Base-by-base conservation (phyloP, 176 grass and related monocot genomes). In the Rhynchospora tenuis region DNA sequence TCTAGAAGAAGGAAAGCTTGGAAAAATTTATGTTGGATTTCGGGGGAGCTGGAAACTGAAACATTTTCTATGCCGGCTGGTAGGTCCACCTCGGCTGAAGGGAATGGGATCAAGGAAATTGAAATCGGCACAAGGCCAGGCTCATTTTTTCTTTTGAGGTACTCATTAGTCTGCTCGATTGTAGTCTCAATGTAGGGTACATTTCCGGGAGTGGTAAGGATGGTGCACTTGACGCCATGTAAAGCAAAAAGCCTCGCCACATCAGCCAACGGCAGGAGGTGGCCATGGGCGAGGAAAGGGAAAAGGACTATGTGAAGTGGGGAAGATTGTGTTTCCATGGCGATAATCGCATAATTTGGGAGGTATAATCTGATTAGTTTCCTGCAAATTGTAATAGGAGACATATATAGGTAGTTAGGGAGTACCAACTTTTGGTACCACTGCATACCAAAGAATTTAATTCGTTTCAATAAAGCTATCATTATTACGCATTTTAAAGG, bases 301-400 rank as follows among this genome's bases (percentile, higher is more conserved):
- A 97, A 81, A 81, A 97, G 85, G 52, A 97, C 86, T 47, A 97
- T 83, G 71, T 88, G 94, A 43, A 97, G 74, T 15, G 80, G 81
- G n/a, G 7, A 82, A 71, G 83, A 61, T 52, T 85, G 83, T 52
- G 42, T 15, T 5, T 66, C 44, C 83, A 90, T 89, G 77, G 66
- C 38, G 12, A 50, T 26, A 12, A 65, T 29, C 2, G 29, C 3
- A 17, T 14, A 69, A 19, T 69, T 74, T 50, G 45, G 27, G 5
- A 19, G 4, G 45, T 26, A 15, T 46, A 10, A 2, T 27, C 20
- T 15, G 9, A 74, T 23, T 46, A 72, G 23, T 12, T 70, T n/a
- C 16, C 46, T 7, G 13, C 45, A 5, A 26, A 50, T 46, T 63
- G 22, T 81, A 46, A 9, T 29, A 44, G 77, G 5, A n/a, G 20